These are phyloP conservation scores for Mycena crocata DNA, from an alignment of 768 basidiomycete genomes.

Conservation along the genomic window DNA sequence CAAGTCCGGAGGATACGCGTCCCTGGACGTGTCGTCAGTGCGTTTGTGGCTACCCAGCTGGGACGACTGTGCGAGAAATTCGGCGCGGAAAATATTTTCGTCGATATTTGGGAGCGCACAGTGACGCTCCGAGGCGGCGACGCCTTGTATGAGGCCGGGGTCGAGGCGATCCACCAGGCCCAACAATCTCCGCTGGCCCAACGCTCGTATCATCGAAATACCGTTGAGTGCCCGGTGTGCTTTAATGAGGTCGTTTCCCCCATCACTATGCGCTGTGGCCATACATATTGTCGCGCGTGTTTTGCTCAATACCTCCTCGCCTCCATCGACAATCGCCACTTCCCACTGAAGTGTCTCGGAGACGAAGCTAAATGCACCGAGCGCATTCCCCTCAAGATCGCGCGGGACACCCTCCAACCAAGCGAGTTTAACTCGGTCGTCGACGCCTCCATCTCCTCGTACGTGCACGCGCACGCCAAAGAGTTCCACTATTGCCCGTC, in stretches of 20 bases:
- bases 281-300: constrained; percentile 76
- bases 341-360: constrained; percentile 82
- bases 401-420: constrained; percentile 61
- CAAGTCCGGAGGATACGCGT: constrained; percentile 59
- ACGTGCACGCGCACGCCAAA: constrained; percentile 67
- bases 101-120: constrained; percentile 56
- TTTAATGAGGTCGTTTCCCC: constrained; percentile 66
- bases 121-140: constrained; percentile 71
- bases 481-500: constrained; percentile 84
- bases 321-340: constrained; percentile 65
- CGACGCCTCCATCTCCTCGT: constrained; percentile 68
- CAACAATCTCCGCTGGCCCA: constrained; percentile 39
- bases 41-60: constrained; percentile 61
- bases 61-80: constrained; percentile 57
- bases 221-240: constrained; percentile 73
- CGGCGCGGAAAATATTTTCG: constrained; percentile 66
- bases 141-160: constrained; percentile 54
- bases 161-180: constrained; percentile 51
- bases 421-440: constrained; percentile 67
- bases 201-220: constrained; percentile 28
- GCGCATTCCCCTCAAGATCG: constrained; percentile 64
- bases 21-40: constrained; percentile 55
- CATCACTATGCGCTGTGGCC: constrained; percentile 69
- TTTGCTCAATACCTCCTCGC: constrained; percentile 68
- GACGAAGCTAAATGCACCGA: constrained; percentile 67